These are phyloP conservation scores for Hypomyces perniciosus DNA, from an alignment of 2,329 filamentous ascomycete genomes.

Conservation along the genomic window DNA sequence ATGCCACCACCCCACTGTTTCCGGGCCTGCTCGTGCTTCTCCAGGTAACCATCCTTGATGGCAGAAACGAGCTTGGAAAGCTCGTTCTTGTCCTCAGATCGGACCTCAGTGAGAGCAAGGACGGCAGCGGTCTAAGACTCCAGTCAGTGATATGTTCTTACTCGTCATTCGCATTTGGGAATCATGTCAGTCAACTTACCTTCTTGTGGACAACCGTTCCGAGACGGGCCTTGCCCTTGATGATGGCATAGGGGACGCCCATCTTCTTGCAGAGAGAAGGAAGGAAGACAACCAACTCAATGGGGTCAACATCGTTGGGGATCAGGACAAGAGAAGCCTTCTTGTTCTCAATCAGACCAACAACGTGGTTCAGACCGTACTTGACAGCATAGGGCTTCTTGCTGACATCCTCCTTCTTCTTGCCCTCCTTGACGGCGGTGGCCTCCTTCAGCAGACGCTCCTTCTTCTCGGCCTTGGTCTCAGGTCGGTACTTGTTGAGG, in stretches of 20 bases:
- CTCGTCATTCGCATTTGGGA: neutral
- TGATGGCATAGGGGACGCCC: slow-evolving; percentile 97
- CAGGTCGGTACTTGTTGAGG: slow-evolving; percentile 99
- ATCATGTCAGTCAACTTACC: slow-evolving; percentile 41
- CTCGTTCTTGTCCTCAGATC: slow-evolving; percentile 97
- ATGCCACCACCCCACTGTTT: slow-evolving; percentile 99
- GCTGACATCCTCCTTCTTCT: slow-evolving; percentile 99
- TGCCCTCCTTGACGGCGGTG: slow-evolving; percentile 93
- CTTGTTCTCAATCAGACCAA: slow-evolving; percentile 98
- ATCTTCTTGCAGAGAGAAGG: slow-evolving; percentile 99
- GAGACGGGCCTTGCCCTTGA: slow-evolving; percentile 99
- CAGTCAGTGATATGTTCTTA: slow-evolving; percentile 3
- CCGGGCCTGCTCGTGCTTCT: slow-evolving; percentile 88
- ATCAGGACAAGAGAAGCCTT: slow-evolving; percentile 98
- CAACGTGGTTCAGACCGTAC: slow-evolving; percentile 99
- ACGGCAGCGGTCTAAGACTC: slow-evolving; percentile 82
- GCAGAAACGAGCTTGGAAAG: slow-evolving; percentile 92
- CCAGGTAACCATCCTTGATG: slow-evolving; percentile 96
- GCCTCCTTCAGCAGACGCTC: slow-evolving; percentile 98
- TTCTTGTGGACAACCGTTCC: slow-evolving; percentile 99
- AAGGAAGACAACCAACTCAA: slow-evolving; percentile 98
- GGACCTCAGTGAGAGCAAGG: slow-evolving; percentile 91
- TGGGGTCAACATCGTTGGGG: slow-evolving; percentile 98
- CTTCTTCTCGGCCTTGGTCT: slow-evolving; percentile 99
- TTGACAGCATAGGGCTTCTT: slow-evolving; percentile 99